Evolutionary conservation across 148 eudicot species (phyloP), one percentile per base, ranked within the genome.

Genomic region (Amaranthus palmeri): DNA sequence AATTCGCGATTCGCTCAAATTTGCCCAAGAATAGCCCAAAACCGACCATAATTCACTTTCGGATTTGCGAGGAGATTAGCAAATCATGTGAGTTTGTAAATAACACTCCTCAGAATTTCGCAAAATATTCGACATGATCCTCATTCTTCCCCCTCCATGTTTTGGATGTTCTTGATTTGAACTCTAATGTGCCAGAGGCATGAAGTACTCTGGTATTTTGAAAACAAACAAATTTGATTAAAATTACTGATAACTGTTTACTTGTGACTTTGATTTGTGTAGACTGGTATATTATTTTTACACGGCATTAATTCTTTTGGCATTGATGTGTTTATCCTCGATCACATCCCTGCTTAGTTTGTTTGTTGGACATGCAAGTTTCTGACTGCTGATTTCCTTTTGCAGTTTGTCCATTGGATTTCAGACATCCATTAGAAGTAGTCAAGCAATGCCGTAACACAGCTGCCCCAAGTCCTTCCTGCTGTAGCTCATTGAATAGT

Each of bases 321-420:
- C 0, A 47, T 47, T 47, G 52, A 65, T 18, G 3, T 3, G 15
- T 4, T 40, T 50, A 13, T 55, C 18, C 3, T 14, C 49, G 1
- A 13, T 62, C 5, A 42, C 44, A 7, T 40, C 5, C 10, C 11
- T 15, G 44, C 3, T 14, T 18, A 43, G 47, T 41, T 53, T 49
- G 8, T 7, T 6, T 43, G 4, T 64, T 55, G 9, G 40, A 43
- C 48, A 6, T 9, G 8, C 57, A 45, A 47, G 56, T n/a, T 55
- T 10, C 73, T 55, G 43, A 61, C 42, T 48, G 49, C 7, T 80
- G 59, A 41, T 64, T 75, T 67, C 60, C 54, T 25, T 52, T 12
- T 84, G 83, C 87, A 93, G 98, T 77, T 67, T 95, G 99, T 79
- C 99, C 99, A 45, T 73, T 95, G 81, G 81, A 88, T 4, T 85